These are phyloP conservation scores for Aspergillus ostianus DNA, from an alignment of 495 filamentous ascomycete genomes.

Conservation along the genomic window DNA sequence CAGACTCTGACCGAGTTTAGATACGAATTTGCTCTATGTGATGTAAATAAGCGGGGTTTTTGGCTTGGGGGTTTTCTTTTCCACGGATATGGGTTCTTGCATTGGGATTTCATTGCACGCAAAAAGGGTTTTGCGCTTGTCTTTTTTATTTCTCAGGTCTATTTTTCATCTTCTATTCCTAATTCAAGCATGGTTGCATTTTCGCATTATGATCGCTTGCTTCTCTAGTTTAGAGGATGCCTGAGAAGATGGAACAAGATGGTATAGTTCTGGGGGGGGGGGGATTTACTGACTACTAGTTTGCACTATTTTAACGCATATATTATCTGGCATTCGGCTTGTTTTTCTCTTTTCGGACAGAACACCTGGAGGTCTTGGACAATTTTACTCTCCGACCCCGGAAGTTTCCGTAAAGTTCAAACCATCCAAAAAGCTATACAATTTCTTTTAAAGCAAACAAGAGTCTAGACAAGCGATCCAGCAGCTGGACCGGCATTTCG, in stretches of 20 bases:
- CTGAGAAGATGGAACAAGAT: not conserved
- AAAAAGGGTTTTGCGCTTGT: slow-evolving; percentile 3
- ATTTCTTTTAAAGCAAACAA: not conserved
- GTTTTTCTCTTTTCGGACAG: too few relatives aligned
- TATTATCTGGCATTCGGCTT: too few relatives aligned
- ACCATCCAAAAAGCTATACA: not conserved
- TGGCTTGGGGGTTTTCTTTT: slow-evolving; percentile 7
- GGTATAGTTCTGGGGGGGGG: not conserved
- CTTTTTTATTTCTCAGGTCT: not conserved
- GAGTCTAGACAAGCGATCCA: not conserved
- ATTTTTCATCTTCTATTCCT: not conserved
- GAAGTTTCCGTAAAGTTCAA: too few relatives aligned
- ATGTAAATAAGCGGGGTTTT: slow-evolving; percentile 46
- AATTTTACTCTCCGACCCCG: too few relatives aligned
- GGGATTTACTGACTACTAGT: not conserved
- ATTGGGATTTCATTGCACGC: slow-evolving; percentile 9
- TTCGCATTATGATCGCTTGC: not conserved
- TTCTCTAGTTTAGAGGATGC: not conserved
- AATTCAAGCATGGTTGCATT: not conserved
- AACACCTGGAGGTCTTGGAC: too few relatives aligned
- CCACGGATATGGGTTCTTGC: slow-evolving; percentile 9
- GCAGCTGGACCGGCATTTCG: not conserved
- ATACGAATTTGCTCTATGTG: slow-evolving; percentile 64
- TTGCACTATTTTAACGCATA: too few relatives aligned
- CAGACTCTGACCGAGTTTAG: slow-evolving; percentile 36